These are phyloP conservation scores for Adansonia digitata DNA, from an alignment of 345 rosid species.

Conservation along the genomic window DNA sequence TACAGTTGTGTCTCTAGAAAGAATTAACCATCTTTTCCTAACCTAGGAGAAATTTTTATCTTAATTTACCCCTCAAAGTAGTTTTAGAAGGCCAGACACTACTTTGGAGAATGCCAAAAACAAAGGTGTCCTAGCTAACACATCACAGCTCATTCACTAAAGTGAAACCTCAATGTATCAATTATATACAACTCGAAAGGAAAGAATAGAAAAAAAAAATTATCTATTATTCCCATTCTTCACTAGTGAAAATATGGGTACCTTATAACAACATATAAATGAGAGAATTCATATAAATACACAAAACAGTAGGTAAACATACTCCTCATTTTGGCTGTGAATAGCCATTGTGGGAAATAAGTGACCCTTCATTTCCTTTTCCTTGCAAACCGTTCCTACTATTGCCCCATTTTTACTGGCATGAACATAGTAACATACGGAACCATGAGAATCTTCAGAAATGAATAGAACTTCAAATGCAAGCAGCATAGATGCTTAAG, in stretches of 20 bases:
- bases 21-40: background rate
- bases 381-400: slow-evolving; percentile 63
- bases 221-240: background rate
- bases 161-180: background rate
- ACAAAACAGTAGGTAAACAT: slow-evolving; percentile 30
- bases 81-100: background rate
- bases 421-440: slow-evolving; percentile 16
- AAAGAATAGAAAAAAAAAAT: background rate
- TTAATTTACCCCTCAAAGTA: background rate
- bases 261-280: background rate
- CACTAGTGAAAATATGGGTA: background rate
- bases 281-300: background rate
- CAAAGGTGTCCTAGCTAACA: background rate
- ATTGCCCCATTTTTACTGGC: slow-evolving; percentile 74
- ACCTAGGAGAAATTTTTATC: background rate
- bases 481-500: background rate
- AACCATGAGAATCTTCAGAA: slow-evolving; percentile 13
- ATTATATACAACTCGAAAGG: background rate
- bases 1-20: background rate
- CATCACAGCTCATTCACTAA: background rate
- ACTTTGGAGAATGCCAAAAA: background rate
- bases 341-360: slow-evolving; percentile 87
- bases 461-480: background rate
- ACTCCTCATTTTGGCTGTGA: slow-evolving; percentile 97
- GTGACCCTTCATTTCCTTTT: slow-evolving; percentile 68